Percentiles rank a stretch among this genome's conserved stretches.
Conservation (phyloP, 768 basidiomycete species). For the Cystofilobasidium ferigula region DNA sequence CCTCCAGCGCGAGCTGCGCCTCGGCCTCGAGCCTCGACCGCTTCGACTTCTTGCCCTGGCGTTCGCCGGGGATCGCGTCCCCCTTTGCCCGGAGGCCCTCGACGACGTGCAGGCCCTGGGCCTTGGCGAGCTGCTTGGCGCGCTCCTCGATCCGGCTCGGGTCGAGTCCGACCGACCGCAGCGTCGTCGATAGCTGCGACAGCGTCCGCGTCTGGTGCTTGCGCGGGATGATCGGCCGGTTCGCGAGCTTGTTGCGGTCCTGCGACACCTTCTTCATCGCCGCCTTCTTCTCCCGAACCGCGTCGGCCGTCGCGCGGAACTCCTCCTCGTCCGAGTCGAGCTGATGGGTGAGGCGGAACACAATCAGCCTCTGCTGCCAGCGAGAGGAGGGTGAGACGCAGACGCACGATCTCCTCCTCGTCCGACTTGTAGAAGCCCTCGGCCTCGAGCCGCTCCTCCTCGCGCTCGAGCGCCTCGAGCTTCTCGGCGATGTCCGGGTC, state of each 20-base stretch:
- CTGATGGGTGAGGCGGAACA: background rate
- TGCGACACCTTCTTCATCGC: slow-evolving; percentile 49
- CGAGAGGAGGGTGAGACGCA: background rate
- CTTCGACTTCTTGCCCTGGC: slow-evolving; percentile 35
- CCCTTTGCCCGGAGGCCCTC: slow-evolving; percentile 18
- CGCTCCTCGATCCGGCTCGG: slow-evolving; percentile 77
- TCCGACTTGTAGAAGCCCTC: slow-evolving; percentile 93
- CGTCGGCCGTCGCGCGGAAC: slow-evolving; percentile 53
- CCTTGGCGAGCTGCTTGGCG: slow-evolving; percentile 70
- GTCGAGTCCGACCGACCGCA: slow-evolving; percentile 82
- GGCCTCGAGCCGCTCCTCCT: slow-evolving; percentile 84
- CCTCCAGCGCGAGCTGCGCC: slow-evolving; percentile 41
- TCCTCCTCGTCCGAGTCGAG: slow-evolving; percentile 35
- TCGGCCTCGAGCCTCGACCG: slow-evolving; percentile 59
- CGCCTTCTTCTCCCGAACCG: slow-evolving; percentile 49
- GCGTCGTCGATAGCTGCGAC: slow-evolving; percentile 61
- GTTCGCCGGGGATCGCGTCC: slow-evolving; percentile 21
- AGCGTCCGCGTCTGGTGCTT: slow-evolving; percentile 55
- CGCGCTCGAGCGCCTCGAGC: slow-evolving; percentile 89
- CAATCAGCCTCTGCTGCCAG: background rate
- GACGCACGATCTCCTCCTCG: slow-evolving; percentile 60
- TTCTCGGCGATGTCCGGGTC: slow-evolving; percentile 95
- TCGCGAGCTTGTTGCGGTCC: slow-evolving; percentile 74
- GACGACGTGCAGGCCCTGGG: slow-evolving; percentile 39
- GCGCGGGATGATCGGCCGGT: slow-evolving; percentile 63